Base-by-base conservation (phyloP, 1,284 basidiomycete genomes). In the Trichosporon ovoides region DNA sequence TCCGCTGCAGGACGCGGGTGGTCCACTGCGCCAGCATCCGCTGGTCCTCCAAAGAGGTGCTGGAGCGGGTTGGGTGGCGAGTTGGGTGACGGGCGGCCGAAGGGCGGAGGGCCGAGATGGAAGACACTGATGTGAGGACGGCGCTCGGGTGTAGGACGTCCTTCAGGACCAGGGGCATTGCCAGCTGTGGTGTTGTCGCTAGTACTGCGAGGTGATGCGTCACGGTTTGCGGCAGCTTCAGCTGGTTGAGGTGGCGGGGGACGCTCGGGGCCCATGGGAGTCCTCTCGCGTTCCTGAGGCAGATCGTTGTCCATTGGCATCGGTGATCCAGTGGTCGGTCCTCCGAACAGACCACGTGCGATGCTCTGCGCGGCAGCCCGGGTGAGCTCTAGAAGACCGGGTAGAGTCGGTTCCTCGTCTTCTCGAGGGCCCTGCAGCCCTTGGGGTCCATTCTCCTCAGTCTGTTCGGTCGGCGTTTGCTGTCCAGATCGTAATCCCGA, bases 241-340 rank as follows among this genome's bases (percentile, higher is more conserved):
- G 53, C 33, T 3, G 40, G 38, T 1, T 18, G 24, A 9, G 37
- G 36, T 12, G 53, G 53, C 14, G n/a, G n/a, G n/a, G n/a, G n/a
- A n/a, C 43, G 43, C n/a, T 48, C 43, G 16, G 43, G 43, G 7
- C 43, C 43, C 22, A 28, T 28, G 5, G 43, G 43, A 5, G 43
- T 48, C 14, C 43, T 22, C 22, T 48, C 43, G 24, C 43, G 43
- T 24, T 49, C 43, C 19, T 28, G 43, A 20, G 37, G 54, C 53
- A 20, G 52, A 14, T 22, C 53, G 12, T 55, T 53, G 1, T 59
- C 56, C 61, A 69, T 68, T 11, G 63, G 63, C 38, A 60, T n/a
- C 3, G 68, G 66, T 13, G 66, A 69, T 7, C 62, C 63, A 24
- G 62, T 57, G 13, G 64, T 51, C 12, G 56, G 53, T 7, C 55